Evolutionary conservation across 2,329 filamentous ascomycete species (phyloP), one percentile per base, ranked within the genome.

Genomic region (Podosphaera xanthii): DNA sequence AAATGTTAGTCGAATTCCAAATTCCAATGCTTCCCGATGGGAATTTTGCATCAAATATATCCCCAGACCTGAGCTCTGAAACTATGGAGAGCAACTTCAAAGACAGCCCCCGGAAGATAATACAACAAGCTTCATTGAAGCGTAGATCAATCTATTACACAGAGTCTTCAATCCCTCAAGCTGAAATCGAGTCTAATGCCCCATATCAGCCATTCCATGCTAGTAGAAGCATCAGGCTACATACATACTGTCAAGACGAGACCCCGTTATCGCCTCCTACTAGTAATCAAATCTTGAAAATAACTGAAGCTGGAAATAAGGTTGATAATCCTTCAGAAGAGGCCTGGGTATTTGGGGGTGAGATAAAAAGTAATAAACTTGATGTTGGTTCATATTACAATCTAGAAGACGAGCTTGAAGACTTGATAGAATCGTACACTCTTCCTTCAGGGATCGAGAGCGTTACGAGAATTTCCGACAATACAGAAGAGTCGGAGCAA

Each of bases 141-240:
- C 49, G 66, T 68, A 59, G 69, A 66, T 65, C 66, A 63, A 77
- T 74, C 30, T 62, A 59, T 36, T 67, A 65, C 56, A 66, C 64
- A 69, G 84, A 74, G 70, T 86, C 72, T 69, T 85, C 73, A 69
- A 90, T 80, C 60, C 81, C 81, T 0, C 80, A 83, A 63, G 88
- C 87, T 4, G 90, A 96, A 73, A 94, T 95, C 63, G 92, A 98
- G 68, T 95, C 91, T 1, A 96, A 91, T 67, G 86, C 90, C 3
- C 88, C 91, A 1, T 97, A 95, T 66, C 90, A 95, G 67, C 91
- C 92, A 0, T 96, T 97, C 73, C 91, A 97, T 69, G 92, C 90
- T 0, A 90, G 97, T 67, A 80, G 82, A 59, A 81, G 91, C 2
- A 86, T 97, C 52, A 80, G 77, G n/a, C 75, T 96, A 35, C 86